Conservation (phyloP, 352 stramenopile genomes). For the Pythium apleroticum region DNA sequence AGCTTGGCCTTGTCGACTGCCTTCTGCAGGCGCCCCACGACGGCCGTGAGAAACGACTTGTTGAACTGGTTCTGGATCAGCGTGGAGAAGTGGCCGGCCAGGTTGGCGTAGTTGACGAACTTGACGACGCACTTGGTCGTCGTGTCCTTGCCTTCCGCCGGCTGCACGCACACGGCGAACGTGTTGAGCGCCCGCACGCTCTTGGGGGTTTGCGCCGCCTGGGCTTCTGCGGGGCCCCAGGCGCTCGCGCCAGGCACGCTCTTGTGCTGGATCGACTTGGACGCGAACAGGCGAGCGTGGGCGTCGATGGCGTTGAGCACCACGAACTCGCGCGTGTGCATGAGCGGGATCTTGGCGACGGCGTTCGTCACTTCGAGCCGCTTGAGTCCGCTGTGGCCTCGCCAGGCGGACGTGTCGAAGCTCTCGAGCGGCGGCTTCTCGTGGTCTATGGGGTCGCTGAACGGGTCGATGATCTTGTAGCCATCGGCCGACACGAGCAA, state of each 20-base stretch:
- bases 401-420: conserved; percentile 28
- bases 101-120: conserved; percentile 28
- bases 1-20: conserved; percentile 21
- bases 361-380: conserved; percentile 30
- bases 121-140: conserved; percentile 11
- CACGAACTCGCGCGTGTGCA: conserved; percentile 25
- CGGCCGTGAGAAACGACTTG: conserved; percentile 23
- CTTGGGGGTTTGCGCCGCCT: not conserved
- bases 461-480: conserved; percentile 38
- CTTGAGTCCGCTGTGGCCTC: conserved; percentile 18
- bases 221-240: not conserved
- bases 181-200: conserved; percentile 24
- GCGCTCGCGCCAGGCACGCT: conserved; percentile 5
- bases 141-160: not conserved
- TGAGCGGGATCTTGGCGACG: conserved; percentile 24
- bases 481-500: conserved; percentile 29
- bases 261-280: conserved; percentile 30
- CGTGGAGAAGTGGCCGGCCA: conserved; percentile 18
- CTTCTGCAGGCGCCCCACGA: conserved; percentile 24
- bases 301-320: conserved; percentile 34
- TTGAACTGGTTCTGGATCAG: conserved; percentile 26
- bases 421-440: conserved; percentile 30
- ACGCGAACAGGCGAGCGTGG: conserved; percentile 12
- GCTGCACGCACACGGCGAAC: conserved; percentile 15
- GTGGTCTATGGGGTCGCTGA: conserved; percentile 30